These are phyloP conservation scores for Trichosporon asahii DNA, from an alignment of 1,284 basidiomycete genomes.

Conservation along the genomic window DNA sequence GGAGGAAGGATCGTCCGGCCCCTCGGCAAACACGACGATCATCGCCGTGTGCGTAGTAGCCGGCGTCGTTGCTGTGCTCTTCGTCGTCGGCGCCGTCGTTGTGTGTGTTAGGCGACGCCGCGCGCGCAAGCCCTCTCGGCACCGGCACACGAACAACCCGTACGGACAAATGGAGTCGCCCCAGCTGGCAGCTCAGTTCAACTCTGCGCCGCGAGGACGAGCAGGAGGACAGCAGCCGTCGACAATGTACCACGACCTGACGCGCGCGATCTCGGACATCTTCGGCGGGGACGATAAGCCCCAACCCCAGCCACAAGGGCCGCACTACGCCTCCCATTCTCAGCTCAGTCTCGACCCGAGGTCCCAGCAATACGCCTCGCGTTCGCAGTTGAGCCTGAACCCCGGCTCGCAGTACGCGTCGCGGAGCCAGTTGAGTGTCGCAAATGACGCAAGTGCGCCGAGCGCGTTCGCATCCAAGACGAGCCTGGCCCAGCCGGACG, in stretches of 20 bases:
- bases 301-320: background rate
- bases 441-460: background rate
- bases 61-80: background rate
- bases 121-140: background rate
- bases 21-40: background rate
- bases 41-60: background rate
- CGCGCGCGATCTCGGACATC: conserved; percentile 4
- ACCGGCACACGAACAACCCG: background rate
- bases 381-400: background rate
- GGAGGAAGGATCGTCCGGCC: background rate
- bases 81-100: background rate
- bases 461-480: background rate
- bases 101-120: background rate
- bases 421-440: background rate
- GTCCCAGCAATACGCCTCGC: background rate
- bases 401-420: background rate
- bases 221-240: background rate
- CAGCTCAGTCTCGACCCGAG: background rate
- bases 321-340: background rate
- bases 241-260: conserved; percentile 6
- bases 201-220: background rate
- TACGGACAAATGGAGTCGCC: background rate
- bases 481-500: background rate
- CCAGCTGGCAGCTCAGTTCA: background rate
- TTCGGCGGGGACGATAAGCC: background rate